Evolutionary conservation across 2,329 filamentous ascomycete species (phyloP).

Genomic region (Nigrospora sphaerica): DNA sequence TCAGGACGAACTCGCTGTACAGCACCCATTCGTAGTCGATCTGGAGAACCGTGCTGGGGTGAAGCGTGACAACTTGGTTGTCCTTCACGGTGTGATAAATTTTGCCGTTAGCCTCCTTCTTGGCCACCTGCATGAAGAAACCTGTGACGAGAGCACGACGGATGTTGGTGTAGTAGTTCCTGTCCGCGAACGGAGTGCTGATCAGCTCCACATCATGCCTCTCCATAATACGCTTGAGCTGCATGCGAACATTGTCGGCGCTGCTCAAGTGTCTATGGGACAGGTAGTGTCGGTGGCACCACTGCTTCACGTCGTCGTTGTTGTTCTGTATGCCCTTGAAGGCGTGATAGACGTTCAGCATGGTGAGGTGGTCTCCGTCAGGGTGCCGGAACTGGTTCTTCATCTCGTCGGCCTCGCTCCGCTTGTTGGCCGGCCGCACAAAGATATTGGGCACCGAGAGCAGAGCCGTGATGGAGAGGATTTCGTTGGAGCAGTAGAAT

Average conservation of each 20-base stretch:
- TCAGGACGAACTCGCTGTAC: constrained; percentile 97
- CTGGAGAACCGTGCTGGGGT: constrained; percentile 84
- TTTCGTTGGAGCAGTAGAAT: constrained; percentile 98
- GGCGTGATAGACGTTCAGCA: constrained; percentile 96
- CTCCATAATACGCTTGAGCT: constrained; percentile 96
- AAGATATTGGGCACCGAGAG: constrained; percentile 94
- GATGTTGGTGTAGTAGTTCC: constrained; percentile 98
- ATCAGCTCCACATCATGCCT: constrained; percentile 78
- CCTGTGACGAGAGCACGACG: constrained; percentile 84
- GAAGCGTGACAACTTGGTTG: constrained; percentile 85
- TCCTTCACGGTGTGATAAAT: constrained; percentile 95
- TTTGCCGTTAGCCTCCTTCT: constrained; percentile 83
- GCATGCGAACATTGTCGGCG: constrained; percentile 86
- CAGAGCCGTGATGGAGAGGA: constrained; percentile 87
- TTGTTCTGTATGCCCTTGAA: constrained; percentile 74
- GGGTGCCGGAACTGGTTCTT: constrained; percentile 88
- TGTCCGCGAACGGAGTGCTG: constrained; percentile 86
- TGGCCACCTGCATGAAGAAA: constrained; percentile 99
- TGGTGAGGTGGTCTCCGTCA: constrained; percentile 90
- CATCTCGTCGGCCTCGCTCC: constrained; percentile 95
- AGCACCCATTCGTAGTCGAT: constrained; percentile 94
- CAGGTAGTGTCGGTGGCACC: constrained; percentile 96
- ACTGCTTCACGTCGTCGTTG: constrained; percentile 67
- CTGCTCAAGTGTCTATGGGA: constrained; percentile 82
- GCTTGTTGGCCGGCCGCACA: constrained; percentile 74